A percentile compares a stretch with the other conserved stretches of the same genome.
Evolutionary conservation across 177 flowering plant species (phyloP).

Genomic region (Vitis hybrid): DNA sequence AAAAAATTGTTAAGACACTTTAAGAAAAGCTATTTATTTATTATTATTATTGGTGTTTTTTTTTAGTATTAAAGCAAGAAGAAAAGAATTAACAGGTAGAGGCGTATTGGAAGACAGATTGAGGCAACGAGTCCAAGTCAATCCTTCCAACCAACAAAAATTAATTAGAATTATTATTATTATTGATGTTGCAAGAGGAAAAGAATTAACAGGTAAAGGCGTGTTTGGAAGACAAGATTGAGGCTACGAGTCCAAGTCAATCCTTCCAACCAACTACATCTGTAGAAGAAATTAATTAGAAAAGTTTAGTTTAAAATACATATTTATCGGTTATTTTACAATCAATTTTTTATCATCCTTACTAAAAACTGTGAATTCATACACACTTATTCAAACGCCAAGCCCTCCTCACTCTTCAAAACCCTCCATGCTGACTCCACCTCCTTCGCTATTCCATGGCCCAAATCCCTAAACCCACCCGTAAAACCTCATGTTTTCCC

Average conservation of each 20-base stretch:
- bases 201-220: too few species aligned
- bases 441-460: slow-evolving; percentile 17
- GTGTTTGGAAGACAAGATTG: too few species aligned
- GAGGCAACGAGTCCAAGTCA: slow-evolving; percentile 8
- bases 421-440: slow-evolving; percentile 15
- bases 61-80: too few species aligned
- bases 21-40: too few species aligned
- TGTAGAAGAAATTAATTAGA: too few species aligned
- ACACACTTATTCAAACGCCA: neutral
- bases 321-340: neutral
- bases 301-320: neutral
- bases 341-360: neutral
- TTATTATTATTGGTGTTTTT: too few species aligned
- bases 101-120: neutral
- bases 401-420: neutral
- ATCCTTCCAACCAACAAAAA: neutral
- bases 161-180: neutral
- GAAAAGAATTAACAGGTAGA: neutral
- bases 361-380: neutral
- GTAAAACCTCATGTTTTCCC: slow-evolving; percentile 12
- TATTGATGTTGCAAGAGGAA: too few species aligned
- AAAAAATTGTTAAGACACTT: too few species aligned
- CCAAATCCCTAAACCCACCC: slow-evolving; percentile 4
- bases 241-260: too few species aligned
- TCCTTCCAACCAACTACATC: too few species aligned